Base-by-base conservation (phyloP, 2,329 filamentous ascomycete genomes). In the Zymoseptoria tritici region DNA sequence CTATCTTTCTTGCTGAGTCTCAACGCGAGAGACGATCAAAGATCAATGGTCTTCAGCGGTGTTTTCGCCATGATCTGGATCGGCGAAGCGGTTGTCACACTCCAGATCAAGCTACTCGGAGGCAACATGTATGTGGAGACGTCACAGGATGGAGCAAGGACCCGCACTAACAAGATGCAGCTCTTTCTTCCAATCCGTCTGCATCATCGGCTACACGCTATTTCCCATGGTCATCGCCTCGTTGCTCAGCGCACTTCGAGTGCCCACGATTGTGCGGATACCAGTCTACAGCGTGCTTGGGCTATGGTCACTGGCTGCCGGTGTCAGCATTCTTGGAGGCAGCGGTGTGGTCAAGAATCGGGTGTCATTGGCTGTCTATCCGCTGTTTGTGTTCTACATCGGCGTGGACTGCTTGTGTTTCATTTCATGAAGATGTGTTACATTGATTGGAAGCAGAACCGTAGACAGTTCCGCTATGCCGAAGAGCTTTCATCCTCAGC, bases 21-120 rank as follows among this genome's bases (percentile, higher is more conserved):
- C 72, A 85, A 88, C 63, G 91, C 91, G 13, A 83, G 86, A 67
- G 81, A 83, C 1, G 84, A 91, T 54, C 94, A 99, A 79, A 89
- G 88, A 71, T 90, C 92, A 62, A 77, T 89, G 49, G 92, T 97
- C 26, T 99, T 99, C 74, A 95, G 91, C 42, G 94, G 94, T 3
- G 91, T 99, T 52, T 99, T 99, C 77, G 91, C 91, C 54, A 89
- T 96, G 77, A 88, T 99, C 57, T 99, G 94, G 94, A 86, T 99
- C 60, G 94, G 92, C 26, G 92, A 97, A 79, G 92, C 92, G 1
- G 88, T 96, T 3, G 94, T 99, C 60, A 99, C 94, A n/a, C 77
- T 96, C 72, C 94, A 99, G 81, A 97, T 99, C 75, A 96, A 96
- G 79, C 80, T 99, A 67, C 78, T 99, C 60, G 94, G 94, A 60